A percentile compares a stretch with the other conserved stretches of the same genome.
Evolutionary conservation across 371 early-diverging fungal species (phyloP).

Genomic region (Nosema muscidifuracis): DNA sequence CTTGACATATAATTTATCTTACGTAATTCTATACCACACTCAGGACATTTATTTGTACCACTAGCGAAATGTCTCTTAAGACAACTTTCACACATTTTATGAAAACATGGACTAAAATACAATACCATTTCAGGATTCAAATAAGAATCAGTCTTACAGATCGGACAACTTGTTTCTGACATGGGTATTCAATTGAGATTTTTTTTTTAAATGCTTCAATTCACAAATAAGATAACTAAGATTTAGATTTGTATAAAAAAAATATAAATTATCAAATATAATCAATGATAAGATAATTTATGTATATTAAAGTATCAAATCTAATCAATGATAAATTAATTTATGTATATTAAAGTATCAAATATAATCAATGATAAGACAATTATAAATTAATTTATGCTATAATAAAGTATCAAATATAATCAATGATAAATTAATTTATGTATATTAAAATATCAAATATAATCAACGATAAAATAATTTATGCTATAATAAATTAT

Average conservation of each 20-base stretch:
- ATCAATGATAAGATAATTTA: too few relatives aligned
- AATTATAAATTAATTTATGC: not conserved
- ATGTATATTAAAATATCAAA: too few relatives aligned
- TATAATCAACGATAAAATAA: too few relatives aligned
- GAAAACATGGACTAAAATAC: slow-evolving; percentile 87
- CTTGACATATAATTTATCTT: slow-evolving; percentile 62
- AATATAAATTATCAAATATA: too few relatives aligned
- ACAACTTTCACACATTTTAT: slow-evolving; percentile 73
- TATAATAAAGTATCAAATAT: too few relatives aligned
- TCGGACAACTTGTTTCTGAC: slow-evolving; percentile 77
- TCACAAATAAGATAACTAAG: not conserved
- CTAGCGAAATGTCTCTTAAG: slow-evolving; percentile 53
- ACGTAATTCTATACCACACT: slow-evolving; percentile 60
- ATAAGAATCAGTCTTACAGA: slow-evolving; percentile 84
- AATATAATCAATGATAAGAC: too few relatives aligned
- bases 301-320: too few relatives aligned
- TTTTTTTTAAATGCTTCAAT: not conserved
- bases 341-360: too few relatives aligned
- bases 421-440: too few relatives aligned
- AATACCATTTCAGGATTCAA: slow-evolving; percentile 81
- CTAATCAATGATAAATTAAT: too few relatives aligned
- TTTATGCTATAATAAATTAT: slow-evolving; percentile 14
- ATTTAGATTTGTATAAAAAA: too few relatives aligned
- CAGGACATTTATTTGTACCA: slow-evolving; percentile 63
- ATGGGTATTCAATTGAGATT: not conserved